Evolutionary conservation across 2,329 filamentous ascomycete species (phyloP).

Genomic region (Emmonsiellopsis sp.): DNA sequence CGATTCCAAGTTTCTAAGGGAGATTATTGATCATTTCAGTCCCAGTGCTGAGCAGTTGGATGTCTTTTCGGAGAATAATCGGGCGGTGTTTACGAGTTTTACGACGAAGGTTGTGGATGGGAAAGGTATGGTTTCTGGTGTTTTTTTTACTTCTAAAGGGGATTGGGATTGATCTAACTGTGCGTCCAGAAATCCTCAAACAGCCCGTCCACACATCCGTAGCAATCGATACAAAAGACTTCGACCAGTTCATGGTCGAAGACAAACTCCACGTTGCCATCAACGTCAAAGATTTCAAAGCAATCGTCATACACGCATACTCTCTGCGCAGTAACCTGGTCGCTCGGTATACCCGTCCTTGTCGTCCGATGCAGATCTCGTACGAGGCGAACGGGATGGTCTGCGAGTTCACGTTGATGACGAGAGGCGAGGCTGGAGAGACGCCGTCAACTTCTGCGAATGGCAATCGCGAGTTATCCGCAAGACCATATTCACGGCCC

Average conservation of each 20-base stretch:
- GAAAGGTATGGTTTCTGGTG: constrained; percentile 35
- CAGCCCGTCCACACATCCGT: constrained; percentile 57
- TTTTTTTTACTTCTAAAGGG: constrained; percentile 8
- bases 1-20: constrained; percentile 46
- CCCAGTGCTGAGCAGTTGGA: constrained; percentile 56
- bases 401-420: constrained; percentile 57
- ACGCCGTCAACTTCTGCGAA: constrained; percentile 31
- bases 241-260: constrained; percentile 50
- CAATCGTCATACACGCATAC: constrained; percentile 54
- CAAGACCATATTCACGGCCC: constrained; percentile 28
- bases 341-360: constrained; percentile 51
- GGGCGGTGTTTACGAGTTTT: constrained; percentile 55
- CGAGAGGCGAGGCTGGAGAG: constrained; percentile 44
- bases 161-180: not conserved
- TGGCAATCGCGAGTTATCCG: constrained; percentile 29
- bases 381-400: constrained; percentile 47
- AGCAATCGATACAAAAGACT: constrained; percentile 51
- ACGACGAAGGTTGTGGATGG: constrained; percentile 55
- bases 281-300: constrained; percentile 57
- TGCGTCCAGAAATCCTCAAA: constrained; percentile 48
- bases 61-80: constrained; percentile 48
- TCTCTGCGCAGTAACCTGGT: constrained; percentile 45
- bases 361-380: constrained; percentile 50
- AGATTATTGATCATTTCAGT: constrained; percentile 56
- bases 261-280: constrained; percentile 53